Percentiles rank a stretch among this genome's conserved stretches.
phyloP scores from a whole-genome alignment of 768 basidiomycete genomes.

The Naganishia vishniacii region DNA sequence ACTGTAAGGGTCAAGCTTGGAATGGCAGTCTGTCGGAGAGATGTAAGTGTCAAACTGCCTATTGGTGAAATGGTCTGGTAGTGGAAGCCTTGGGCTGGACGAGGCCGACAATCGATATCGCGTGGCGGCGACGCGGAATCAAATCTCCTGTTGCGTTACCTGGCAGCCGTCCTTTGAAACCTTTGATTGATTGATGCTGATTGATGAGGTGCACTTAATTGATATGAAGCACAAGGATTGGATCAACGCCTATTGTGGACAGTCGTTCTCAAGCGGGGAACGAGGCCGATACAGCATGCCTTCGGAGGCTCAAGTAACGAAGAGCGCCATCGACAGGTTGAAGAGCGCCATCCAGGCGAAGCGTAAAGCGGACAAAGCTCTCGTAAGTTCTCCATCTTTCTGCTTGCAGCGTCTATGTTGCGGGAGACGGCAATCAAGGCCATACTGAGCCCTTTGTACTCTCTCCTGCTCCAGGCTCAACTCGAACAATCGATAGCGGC shows the following conservation, averaged over 20 bases:
- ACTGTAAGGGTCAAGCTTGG: too few species aligned
- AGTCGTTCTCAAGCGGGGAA: background rate
- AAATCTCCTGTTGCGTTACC: background rate
- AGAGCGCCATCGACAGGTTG: constrained; percentile 53
- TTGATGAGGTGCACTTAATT: too few species aligned
- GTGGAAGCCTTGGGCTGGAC: constrained; percentile 2
- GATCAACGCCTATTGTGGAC: too few species aligned
- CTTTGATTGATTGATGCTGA: too few species aligned
- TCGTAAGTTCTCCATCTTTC: constrained; percentile 25
- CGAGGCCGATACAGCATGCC: background rate
- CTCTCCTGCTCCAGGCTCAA: constrained; percentile 37
- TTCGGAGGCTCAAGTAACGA: constrained; percentile 8
- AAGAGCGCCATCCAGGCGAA: constrained; percentile 90
- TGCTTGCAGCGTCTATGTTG: background rate
- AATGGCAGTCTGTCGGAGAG: too few species aligned
- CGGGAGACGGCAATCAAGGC: background rate
- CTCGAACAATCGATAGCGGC: constrained; percentile 50
- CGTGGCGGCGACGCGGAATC: constrained; percentile 14
- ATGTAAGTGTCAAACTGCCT: too few species aligned
- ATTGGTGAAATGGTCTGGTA: too few species aligned
- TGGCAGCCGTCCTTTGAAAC: too few species aligned
- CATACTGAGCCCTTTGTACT: background rate
- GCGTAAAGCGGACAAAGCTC: constrained; percentile 68
- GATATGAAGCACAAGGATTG: too few species aligned
- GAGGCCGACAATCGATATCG: constrained; percentile 7